Evolutionary conservation across 2,329 filamentous ascomycete genomes (phyloP).

Genomic region (Cryphonectria parasitica): DNA sequence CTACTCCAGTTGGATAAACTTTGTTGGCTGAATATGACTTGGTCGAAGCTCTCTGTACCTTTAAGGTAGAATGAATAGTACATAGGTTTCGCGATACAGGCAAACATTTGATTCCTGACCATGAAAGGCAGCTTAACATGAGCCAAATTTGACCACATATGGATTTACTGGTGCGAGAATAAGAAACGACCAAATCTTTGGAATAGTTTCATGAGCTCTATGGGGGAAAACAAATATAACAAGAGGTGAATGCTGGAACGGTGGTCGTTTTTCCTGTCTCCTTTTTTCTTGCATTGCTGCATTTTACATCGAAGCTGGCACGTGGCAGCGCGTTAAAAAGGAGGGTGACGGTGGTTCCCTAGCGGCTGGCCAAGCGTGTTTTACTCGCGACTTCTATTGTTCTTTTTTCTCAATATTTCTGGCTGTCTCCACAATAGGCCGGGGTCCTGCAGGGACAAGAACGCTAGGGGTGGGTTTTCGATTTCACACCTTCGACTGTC

Average conservation of each 20-base stretch:
- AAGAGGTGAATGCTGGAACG: background rate
- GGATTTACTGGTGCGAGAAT: too few species aligned
- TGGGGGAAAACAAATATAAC: background rate
- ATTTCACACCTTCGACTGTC: background rate
- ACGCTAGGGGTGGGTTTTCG: constrained; percentile 9
- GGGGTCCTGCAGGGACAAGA: constrained; percentile 5
- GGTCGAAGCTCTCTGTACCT: background rate
- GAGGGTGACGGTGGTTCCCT: background rate
- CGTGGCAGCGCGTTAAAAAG: constrained; percentile 11
- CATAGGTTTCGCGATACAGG: background rate
- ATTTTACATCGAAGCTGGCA: background rate
- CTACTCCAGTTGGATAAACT: too few species aligned
- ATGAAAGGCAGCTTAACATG: background rate
- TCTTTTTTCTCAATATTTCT: constrained; percentile 7
- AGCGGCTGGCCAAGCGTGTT: constrained; percentile 9
- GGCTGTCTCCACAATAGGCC: constrained; percentile 6
- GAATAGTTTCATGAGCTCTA: background rate
- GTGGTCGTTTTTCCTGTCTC: background rate
- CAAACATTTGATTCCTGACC: background rate
- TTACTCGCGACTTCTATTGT: constrained; percentile 8
- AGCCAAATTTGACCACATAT: too few species aligned
- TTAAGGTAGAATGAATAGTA: background rate
- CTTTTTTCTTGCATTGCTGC: background rate
- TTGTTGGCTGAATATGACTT: background rate
- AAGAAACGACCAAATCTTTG: background rate